These are phyloP conservation scores for Pseudopithomyces maydicus DNA, from an alignment of 2,329 filamentous ascomycete species.

Conservation along the genomic window DNA sequence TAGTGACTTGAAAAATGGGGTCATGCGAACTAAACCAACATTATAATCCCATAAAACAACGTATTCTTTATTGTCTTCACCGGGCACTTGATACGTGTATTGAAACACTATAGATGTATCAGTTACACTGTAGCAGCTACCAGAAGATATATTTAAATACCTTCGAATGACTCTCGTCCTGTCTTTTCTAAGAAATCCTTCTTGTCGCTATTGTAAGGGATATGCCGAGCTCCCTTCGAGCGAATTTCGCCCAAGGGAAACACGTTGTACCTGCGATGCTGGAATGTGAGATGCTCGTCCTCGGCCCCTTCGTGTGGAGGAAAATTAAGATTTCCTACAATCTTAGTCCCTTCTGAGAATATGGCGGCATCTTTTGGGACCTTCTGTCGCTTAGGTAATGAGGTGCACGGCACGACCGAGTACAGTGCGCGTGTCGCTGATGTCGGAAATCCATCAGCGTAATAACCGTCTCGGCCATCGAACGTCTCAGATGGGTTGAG, in stretches of 20 bases:
- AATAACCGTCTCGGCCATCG: conserved; percentile 20
- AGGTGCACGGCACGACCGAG: conserved; percentile 9
- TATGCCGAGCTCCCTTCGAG: conserved; percentile 63
- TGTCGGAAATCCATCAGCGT: conserved; percentile 18
- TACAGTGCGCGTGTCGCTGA: conserved; percentile 13
- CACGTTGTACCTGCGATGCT: conserved; percentile 69
- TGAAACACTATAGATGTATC: conserved; percentile 68
- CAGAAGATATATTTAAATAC: conserved; percentile 54
- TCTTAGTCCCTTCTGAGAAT: conserved; percentile 62
- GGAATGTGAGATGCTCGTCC: conserved; percentile 60
- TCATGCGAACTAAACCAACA: conserved; percentile 89
- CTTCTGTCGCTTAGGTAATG: conserved; percentile 54
- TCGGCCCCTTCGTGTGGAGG: conserved; percentile 68
- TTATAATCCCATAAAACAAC: conserved; percentile 98
- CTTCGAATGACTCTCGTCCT: conserved; percentile 85
- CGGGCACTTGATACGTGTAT: conserved; percentile 78
- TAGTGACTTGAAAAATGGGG: conserved; percentile 90
- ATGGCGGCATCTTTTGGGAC: conserved; percentile 68
- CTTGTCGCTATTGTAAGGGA: conserved; percentile 94
- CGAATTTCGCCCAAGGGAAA: conserved; percentile 66
- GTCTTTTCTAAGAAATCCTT: conserved; percentile 87
- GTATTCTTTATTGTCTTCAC: conserved; percentile 63
- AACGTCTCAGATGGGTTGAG: conserved; percentile 42
- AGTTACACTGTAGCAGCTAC: conserved; percentile 7
- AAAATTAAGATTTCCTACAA: conserved; percentile 73